A percentile compares a stretch with the other conserved stretches of the same genome.
Conservation (phyloP, 306 rosid species). For the Senna tora region DNA sequence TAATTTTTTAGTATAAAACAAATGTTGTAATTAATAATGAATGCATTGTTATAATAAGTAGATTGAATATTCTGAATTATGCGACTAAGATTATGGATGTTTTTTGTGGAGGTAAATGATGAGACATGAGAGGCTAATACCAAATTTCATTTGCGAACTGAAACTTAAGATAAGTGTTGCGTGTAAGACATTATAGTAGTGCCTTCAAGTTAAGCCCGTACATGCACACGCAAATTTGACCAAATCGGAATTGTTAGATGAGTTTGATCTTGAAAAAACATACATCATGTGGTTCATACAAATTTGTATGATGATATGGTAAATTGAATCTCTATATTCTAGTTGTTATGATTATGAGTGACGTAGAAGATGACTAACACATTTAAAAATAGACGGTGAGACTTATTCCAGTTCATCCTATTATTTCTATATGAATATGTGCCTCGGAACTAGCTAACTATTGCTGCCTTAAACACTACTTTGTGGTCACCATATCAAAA, state of each 20-base stretch:
- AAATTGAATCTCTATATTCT: neutral
- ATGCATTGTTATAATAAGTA: too few relatives aligned
- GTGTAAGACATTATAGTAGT: conserved; percentile 30
- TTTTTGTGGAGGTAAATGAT: neutral
- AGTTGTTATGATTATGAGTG: conserved; percentile 24
- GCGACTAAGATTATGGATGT: too few relatives aligned
- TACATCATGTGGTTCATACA: too few relatives aligned
- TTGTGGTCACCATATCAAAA: neutral
- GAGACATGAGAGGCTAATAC: neutral
- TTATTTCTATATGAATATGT: neutral
- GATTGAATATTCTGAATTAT: neutral
- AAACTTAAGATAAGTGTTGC: conserved; percentile 32
- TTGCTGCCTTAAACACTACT: neutral
- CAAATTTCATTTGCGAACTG: neutral
- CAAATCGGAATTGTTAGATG: too few relatives aligned
- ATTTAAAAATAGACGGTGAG: neutral
- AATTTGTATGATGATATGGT: too few relatives aligned
- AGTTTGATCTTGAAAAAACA: too few relatives aligned
- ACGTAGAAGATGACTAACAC: conserved; percentile 21
- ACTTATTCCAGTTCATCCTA: neutral
- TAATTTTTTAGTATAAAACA: too few relatives aligned
- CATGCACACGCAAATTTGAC: conserved; percentile 20
- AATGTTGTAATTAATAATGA: too few relatives aligned
- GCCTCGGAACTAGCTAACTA: neutral
- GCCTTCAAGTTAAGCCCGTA: conserved; percentile 32